phyloP scores from a whole-genome alignment of 2,329 filamentous ascomycete genomes.

The Fusarium palustre region DNA sequence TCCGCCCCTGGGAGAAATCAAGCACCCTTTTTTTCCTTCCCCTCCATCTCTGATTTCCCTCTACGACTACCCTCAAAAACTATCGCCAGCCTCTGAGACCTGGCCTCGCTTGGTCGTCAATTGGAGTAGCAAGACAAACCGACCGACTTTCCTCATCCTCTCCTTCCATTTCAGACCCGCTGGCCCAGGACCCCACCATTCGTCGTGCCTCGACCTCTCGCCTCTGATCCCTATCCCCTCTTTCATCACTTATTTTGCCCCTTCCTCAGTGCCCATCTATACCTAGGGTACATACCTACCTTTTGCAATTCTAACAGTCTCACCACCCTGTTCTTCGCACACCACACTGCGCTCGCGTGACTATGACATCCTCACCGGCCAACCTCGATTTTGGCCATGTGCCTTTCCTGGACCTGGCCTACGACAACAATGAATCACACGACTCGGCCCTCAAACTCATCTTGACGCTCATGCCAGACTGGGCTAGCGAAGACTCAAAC shows the following conservation, averaged over 20 bases:
- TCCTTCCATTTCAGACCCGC: slow-evolving; percentile 13
- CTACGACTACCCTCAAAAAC: background rate
- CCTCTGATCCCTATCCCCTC: slow-evolving; percentile 18
- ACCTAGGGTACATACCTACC: background rate
- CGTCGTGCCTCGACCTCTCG: slow-evolving; percentile 2
- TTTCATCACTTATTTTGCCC: slow-evolving; percentile 13
- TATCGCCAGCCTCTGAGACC: slow-evolving; percentile 5
- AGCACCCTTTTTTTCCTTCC: background rate
- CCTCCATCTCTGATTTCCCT: background rate
- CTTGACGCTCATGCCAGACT: slow-evolving; percentile 83
- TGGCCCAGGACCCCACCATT: slow-evolving; percentile 18
- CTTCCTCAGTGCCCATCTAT: slow-evolving; percentile 9
- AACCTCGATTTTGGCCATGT: slow-evolving; percentile 58
- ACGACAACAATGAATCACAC: slow-evolving; percentile 81
- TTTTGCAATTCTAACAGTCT: background rate
- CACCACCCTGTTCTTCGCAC: slow-evolving; percentile 23
- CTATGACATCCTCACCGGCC: slow-evolving; percentile 52
- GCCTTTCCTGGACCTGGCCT: slow-evolving; percentile 78
- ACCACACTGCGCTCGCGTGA: slow-evolving; percentile 31
- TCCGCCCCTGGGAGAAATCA: slow-evolving; percentile 37
- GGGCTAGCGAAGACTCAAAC: slow-evolving; percentile 77
- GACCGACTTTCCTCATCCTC: slow-evolving; percentile 1
- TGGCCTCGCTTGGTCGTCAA: slow-evolving; percentile 13
- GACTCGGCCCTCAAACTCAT: slow-evolving; percentile 84
- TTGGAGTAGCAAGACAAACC: slow-evolving; percentile 1